Conservation (phyloP, 768 basidiomycete species). For the Rickenella mellea region DNA sequence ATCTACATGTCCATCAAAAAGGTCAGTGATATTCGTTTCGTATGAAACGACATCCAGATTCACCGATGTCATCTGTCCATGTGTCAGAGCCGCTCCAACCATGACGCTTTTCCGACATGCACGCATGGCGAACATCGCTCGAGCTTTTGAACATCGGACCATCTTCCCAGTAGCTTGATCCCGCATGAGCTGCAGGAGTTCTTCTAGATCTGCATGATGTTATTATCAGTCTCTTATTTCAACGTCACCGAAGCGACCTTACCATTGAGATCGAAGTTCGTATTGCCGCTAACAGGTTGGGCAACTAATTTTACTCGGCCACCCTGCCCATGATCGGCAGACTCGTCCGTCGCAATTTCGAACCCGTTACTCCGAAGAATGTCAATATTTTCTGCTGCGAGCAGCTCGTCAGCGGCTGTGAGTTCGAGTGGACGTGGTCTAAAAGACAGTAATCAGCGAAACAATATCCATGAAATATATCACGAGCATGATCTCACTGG, state of each 20-base stretch:
- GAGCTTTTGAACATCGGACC: slow-evolving; percentile 87
- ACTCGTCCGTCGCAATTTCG: slow-evolving; percentile 56
- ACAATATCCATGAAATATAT: background rate
- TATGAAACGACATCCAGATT: slow-evolving; percentile 15
- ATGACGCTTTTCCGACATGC: slow-evolving; percentile 96
- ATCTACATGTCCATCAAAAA: slow-evolving; percentile 31
- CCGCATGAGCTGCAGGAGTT: slow-evolving; percentile 78
- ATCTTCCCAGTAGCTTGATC: slow-evolving; percentile 64
- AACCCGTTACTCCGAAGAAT: slow-evolving; percentile 83
- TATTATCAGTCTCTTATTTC: slow-evolving; percentile 4
- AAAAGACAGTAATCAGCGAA: slow-evolving; percentile 2
- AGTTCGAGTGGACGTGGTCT: slow-evolving; percentile 76
- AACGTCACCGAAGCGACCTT: slow-evolving; percentile 3
- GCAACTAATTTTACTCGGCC: slow-evolving; percentile 59
- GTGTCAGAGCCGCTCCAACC: slow-evolving; percentile 80
- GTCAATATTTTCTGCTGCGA: slow-evolving; percentile 82
- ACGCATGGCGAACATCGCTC: slow-evolving; percentile 93
- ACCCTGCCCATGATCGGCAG: slow-evolving; percentile 25
- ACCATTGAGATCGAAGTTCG: slow-evolving; percentile 86
- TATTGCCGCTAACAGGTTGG: slow-evolving; percentile 87
- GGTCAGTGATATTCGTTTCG: background rate
- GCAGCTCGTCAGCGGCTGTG: slow-evolving; percentile 81
- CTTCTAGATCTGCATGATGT: slow-evolving; percentile 67
- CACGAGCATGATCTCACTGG: slow-evolving; percentile 38
- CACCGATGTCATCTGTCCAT: slow-evolving; percentile 68